Evolutionary conservation across 352 stramenopile species (phyloP).

Genomic region (Phytophthora melonis): DNA sequence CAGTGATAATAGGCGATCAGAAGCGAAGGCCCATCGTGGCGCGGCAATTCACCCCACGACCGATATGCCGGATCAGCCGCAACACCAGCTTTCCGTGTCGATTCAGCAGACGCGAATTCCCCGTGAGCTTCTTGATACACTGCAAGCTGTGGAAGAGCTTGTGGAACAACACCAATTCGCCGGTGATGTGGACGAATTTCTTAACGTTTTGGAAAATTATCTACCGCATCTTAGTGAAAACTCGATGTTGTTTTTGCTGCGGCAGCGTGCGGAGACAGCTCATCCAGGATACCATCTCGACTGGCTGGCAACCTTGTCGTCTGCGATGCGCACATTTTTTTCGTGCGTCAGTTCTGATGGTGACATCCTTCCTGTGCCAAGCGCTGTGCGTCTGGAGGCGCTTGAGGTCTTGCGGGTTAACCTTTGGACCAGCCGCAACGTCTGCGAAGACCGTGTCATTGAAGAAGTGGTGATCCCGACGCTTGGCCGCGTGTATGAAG

Average conservation of each 20-base stretch:
- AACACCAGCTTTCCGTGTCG: slow-evolving; percentile 48
- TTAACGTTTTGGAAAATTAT: slow-evolving; percentile 78
- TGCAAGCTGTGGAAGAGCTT: slow-evolving; percentile 80
- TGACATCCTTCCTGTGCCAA: slow-evolving; percentile 43
- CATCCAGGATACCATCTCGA: slow-evolving; percentile 75
- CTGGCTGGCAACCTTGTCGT: slow-evolving; percentile 70
- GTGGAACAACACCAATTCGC: slow-evolving; percentile 66
- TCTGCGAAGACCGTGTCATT: slow-evolving; percentile 87
- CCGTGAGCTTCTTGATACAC: slow-evolving; percentile 79
- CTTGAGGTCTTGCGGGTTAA: slow-evolving; percentile 79
- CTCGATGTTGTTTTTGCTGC: slow-evolving; percentile 69
- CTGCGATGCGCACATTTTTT: slow-evolving; percentile 76
- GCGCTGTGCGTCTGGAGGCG: slow-evolving; percentile 68
- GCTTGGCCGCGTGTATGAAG: slow-evolving; percentile 75
- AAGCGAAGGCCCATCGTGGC: slow-evolving; percentile 19
- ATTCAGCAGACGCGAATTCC: slow-evolving; percentile 82
- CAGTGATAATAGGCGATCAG: slow-evolving; percentile 20
- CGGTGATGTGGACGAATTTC: slow-evolving; percentile 80
- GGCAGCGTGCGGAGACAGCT: slow-evolving; percentile 62
- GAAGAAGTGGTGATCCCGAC: slow-evolving; percentile 85
- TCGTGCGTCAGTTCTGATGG: slow-evolving; percentile 42
- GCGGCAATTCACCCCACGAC: slow-evolving; percentile 24
- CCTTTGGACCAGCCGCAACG: slow-evolving; percentile 77
- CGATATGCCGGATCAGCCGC: slow-evolving; percentile 28
- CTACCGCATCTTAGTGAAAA: slow-evolving; percentile 67